phyloP scores from a whole-genome alignment of 176 grass and related monocot species.

The Pharus latifolius region DNA sequence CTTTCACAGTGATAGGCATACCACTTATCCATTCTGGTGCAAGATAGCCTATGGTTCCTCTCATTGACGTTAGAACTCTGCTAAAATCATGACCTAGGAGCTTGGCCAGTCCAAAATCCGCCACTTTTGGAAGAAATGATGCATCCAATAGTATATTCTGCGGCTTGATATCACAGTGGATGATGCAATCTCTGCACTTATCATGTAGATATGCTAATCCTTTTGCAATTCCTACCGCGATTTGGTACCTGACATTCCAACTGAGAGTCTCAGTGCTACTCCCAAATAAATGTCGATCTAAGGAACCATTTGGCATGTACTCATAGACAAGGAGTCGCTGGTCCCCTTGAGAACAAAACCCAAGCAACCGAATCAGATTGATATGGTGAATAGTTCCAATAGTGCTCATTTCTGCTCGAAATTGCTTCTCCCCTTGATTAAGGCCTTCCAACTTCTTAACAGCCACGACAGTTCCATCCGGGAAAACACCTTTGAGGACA shows the following conservation, averaged over 20 bases:
- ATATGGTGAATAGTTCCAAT: slow-evolving; percentile 32
- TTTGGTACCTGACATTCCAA: slow-evolving; percentile 13
- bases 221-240: slow-evolving; percentile 23
- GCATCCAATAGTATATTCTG: slow-evolving; percentile 40
- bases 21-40: slow-evolving; percentile 25
- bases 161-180: slow-evolving; percentile 40
- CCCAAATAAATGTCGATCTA: not conserved
- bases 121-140: slow-evolving; percentile 16
- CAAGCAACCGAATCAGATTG: slow-evolving; percentile 38
- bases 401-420: slow-evolving; percentile 47
- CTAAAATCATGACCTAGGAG: slow-evolving; percentile 25
- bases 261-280: not conserved
- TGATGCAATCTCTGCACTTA: slow-evolving; percentile 32
- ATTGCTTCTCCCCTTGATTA: slow-evolving; percentile 45
- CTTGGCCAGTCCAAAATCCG: slow-evolving; percentile 28
- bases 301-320: slow-evolving; percentile 9
- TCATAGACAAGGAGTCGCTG: slow-evolving; percentile 26
- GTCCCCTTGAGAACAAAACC: slow-evolving; percentile 29
- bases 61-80: slow-evolving; percentile 23
- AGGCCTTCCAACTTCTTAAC: slow-evolving; percentile 44
- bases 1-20: slow-evolving; percentile 17
- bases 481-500: slow-evolving; percentile 24
- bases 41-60: slow-evolving; percentile 15
- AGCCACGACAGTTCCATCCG: slow-evolving; percentile 5
- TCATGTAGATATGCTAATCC: slow-evolving; percentile 44